These are phyloP conservation scores for Tolypocladium cylindrosporum DNA, from an alignment of 2,329 filamentous ascomycete genomes.

Conservation along the genomic window DNA sequence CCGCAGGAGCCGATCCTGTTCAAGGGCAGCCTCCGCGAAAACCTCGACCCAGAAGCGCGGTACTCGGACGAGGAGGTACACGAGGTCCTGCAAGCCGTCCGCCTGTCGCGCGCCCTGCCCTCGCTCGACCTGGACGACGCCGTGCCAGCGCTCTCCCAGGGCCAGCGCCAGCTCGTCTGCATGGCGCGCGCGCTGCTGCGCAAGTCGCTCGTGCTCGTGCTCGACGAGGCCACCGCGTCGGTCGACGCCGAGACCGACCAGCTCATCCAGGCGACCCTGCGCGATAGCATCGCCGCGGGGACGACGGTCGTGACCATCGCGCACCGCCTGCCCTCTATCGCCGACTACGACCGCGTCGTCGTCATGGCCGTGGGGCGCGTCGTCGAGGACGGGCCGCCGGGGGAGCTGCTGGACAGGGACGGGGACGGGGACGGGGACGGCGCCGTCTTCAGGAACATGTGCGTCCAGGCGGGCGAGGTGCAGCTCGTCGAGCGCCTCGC, in stretches of 20 bases:
- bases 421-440: neutral
- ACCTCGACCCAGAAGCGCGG: slow-evolving; percentile 36
- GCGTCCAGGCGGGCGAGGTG: neutral
- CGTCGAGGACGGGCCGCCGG: slow-evolving; percentile 33
- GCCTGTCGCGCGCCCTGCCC: neutral
- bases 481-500: neutral
- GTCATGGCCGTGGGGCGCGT: slow-evolving; percentile 66
- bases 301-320: slow-evolving; percentile 65
- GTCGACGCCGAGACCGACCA: slow-evolving; percentile 66
- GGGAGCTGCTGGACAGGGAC: neutral
- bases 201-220: slow-evolving; percentile 59
- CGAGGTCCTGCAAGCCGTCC: neutral
- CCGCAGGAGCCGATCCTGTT: slow-evolving; percentile 53
- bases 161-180: slow-evolving; percentile 63
- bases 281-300: slow-evolving; percentile 49
- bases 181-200: slow-evolving; percentile 60
- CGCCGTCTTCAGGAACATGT: neutral
- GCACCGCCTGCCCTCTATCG: slow-evolving; percentile 46
- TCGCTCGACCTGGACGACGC: neutral
- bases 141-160: slow-evolving; percentile 40
- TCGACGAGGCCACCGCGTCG: slow-evolving; percentile 62
- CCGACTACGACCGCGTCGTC: slow-evolving; percentile 62
- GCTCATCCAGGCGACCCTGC: slow-evolving; percentile 60
- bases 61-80: neutral
- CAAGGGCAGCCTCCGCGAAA: slow-evolving; percentile 46